Conservation (phyloP, 352 stramenopile species). For the Phytophthora multivora region DNA sequence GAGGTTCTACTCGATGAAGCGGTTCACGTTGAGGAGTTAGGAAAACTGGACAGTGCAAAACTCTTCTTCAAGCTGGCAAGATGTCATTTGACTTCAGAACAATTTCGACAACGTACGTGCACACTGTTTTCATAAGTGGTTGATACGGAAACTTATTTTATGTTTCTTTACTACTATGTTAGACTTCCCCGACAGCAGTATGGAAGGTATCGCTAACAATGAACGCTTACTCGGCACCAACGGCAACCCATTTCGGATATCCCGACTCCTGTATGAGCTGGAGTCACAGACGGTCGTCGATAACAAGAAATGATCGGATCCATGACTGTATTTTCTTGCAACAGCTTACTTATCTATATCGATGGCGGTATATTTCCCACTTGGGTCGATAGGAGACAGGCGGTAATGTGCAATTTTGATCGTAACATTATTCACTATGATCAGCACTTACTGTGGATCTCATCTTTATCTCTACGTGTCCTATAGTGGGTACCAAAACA, state of each 20-base stretch:
- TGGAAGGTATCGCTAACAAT: conserved; percentile 36
- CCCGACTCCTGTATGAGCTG: conserved; percentile 36
- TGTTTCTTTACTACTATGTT: neutral
- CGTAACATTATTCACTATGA: neutral
- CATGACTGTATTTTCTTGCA: conserved; percentile 22
- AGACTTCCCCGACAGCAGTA: conserved; percentile 39
- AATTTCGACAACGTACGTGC: conserved; percentile 50
- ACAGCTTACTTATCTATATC: conserved; percentile 19
- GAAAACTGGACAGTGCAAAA: conserved; percentile 43
- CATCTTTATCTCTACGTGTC: no score
- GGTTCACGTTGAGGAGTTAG: conserved; percentile 44
- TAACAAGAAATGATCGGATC: conserved; percentile 4
- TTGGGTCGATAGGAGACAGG: conserved; percentile 4
- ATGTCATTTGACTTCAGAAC: conserved; percentile 36
- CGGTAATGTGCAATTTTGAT: conserved; percentile 33
- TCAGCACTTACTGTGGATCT: no score
- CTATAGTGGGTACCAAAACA: no score
- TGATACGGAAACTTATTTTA: neutral
- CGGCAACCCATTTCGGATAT: conserved; percentile 42
- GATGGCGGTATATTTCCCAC: neutral
- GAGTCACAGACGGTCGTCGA: conserved; percentile 17
- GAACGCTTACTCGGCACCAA: conserved; percentile 29
- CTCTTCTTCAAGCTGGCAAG: conserved; percentile 57
- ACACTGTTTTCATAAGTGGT: neutral
- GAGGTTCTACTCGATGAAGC: conserved; percentile 23